phyloP scores from a whole-genome alignment of 2,329 filamentous ascomycete genomes.

The Myriosclerotinia scirpicola region DNA sequence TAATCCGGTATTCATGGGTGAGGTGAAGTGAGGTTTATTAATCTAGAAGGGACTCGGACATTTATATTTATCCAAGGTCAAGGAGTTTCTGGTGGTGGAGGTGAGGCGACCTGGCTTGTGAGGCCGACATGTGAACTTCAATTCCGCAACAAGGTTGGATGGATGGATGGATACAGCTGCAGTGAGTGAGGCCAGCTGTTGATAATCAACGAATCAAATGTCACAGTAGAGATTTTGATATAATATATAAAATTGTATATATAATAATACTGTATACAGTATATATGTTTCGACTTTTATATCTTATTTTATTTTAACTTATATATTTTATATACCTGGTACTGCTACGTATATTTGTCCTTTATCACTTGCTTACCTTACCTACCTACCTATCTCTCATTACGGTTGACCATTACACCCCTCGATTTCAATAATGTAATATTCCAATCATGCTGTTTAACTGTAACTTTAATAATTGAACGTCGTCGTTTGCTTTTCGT shows the following conservation, averaged over 20 bases:
- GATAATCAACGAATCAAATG: slow-evolving; percentile 4
- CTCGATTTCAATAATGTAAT: background rate
- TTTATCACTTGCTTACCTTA: background rate
- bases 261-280: no score
- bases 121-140: background rate
- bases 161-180: no score
- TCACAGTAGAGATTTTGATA: background rate
- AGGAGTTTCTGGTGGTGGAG: background rate
- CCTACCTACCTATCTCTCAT: no score
- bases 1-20: no score
- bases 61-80: background rate
- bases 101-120: slow-evolving; percentile 21
- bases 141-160: no score
- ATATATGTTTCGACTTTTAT: no score
- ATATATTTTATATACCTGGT: no score
- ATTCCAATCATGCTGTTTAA: background rate
- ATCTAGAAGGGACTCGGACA: slow-evolving; percentile 8
- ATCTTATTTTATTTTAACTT: no score
- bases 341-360: background rate
- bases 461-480: no score
- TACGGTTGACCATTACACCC: background rate
- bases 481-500: background rate
- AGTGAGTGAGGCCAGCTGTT: background rate
- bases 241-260: background rate
- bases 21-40: slow-evolving; percentile 1